Evolutionary conservation across 495 filamentous ascomycete genomes (phyloP), one percentile per base, ranked within the genome.

Genomic region (Letharia columbiana): DNA sequence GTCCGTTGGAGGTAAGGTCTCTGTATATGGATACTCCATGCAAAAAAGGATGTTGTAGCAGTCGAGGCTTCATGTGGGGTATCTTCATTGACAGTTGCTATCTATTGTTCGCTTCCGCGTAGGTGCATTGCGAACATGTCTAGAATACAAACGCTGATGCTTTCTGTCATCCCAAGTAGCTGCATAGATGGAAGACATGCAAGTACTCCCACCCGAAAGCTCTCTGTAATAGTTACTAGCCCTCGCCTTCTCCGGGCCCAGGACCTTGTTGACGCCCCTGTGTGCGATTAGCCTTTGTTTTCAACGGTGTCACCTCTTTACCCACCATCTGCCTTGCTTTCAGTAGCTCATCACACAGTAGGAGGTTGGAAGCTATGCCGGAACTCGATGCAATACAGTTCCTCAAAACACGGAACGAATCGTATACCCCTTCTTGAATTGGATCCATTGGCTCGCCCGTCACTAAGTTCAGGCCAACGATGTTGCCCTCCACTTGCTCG

Each of bases 381-480:
- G 91, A 88, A 76, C 92, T 94, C 41, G 91, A 96, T 20, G 94
- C 91, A 70, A 98, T 86, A 73, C 87, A 91, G 77, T 98, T 97
- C 65, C 94, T 83, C 69, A 99, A 75, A 11, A 99, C 94, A 49
- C 95, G 86, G 84, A 92, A 99, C 7, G 91, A 96, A 74, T 99
- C 94, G 72, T 91, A 99, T 3, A 99, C 90, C 73, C 94, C 94
- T 71, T 87, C 87, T 63, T 92, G 86, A 37, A 91, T 84, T n/a
- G 94, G 95, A 70, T 98, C 94, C 92, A 98, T 98, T 8, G 94
- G 88, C 71, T 92, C 86, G 42, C 94, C 94, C 8, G 88, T 90
- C 62, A 84, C 81, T 58, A 99, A 80, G 71, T 97, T 87, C 66
- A 99, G 81, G 49, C 94, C 94, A 64, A 92, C 91, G 28, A 88